Percentiles rank a stretch among this genome's conserved stretches.
These are phyloP conservation scores for Coniochaeta sp. DNA, from an alignment of 2,329 filamentous ascomycete species.

Conservation along the genomic window DNA sequence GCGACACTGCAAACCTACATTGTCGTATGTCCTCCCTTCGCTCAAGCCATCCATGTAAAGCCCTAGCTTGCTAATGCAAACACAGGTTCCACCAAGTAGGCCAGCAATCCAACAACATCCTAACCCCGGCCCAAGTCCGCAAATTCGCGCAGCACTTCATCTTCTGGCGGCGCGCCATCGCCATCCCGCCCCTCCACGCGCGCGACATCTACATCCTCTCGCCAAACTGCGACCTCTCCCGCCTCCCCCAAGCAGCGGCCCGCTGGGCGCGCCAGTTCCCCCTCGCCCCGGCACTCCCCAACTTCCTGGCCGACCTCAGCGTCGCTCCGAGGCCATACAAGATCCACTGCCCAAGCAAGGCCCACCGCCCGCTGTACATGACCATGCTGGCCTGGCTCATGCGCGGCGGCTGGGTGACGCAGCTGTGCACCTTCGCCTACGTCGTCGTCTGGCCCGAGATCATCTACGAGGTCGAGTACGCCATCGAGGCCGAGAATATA, in stretches of 20 bases:
- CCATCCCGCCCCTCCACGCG: slow-evolving; percentile 83
- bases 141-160: slow-evolving; percentile 89
- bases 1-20: slow-evolving; percentile 62
- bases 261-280: slow-evolving; percentile 76
- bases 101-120: slow-evolving; percentile 52
- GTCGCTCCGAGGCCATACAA: slow-evolving; percentile 77
- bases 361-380: slow-evolving; percentile 81
- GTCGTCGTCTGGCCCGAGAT: slow-evolving; percentile 78
- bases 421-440: slow-evolving; percentile 86
- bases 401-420: slow-evolving; percentile 87
- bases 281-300: slow-evolving; percentile 72
- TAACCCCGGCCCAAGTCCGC: slow-evolving; percentile 74
- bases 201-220: slow-evolving; percentile 88
- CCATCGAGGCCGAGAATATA: slow-evolving; percentile 60
- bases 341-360: slow-evolving; percentile 75
- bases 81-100: slow-evolving; percentile 58
- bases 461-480: slow-evolving; percentile 70
- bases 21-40: slow-evolving; percentile 43
- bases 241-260: slow-evolving; percentile 60
- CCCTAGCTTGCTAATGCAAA: slow-evolving; percentile 16
- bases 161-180: slow-evolving; percentile 89
- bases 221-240: slow-evolving; percentile 74
- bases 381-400: slow-evolving; percentile 90
- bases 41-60: background rate
- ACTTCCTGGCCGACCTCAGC: slow-evolving; percentile 80